Evolutionary conservation across 495 filamentous ascomycete species (phyloP).

Genomic region (Lasiosphaeria hispida): DNA sequence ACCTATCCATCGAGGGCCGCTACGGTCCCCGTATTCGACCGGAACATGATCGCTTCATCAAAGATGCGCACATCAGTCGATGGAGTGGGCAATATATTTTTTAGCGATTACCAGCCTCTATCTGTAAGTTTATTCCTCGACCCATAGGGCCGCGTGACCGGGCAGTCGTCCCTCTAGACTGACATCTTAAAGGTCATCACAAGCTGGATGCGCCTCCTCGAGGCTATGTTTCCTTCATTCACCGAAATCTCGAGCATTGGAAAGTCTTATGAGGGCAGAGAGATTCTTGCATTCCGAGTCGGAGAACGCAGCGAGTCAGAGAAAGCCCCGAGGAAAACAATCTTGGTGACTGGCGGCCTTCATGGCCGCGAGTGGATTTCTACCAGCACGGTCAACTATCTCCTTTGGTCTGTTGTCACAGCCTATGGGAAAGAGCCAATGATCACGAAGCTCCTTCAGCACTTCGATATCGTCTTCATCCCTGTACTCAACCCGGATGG

Average conservation of each 20-base stretch:
- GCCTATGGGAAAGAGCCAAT: constrained; percentile 65
- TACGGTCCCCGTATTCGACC: constrained; percentile 13
- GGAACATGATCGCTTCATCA: constrained; percentile 23
- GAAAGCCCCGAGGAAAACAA: constrained; percentile 58
- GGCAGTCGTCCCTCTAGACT: constrained; percentile 33
- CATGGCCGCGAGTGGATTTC: constrained; percentile 97
- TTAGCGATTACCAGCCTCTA: constrained; percentile 80
- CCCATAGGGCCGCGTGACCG: neutral
- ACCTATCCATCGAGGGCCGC: constrained; percentile 62
- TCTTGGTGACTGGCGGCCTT: constrained; percentile 78
- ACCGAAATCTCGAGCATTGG: constrained; percentile 74
- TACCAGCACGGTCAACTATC: constrained; percentile 84
- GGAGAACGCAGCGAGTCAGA: constrained; percentile 55
- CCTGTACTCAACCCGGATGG: constrained; percentile 92
- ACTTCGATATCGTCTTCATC: constrained; percentile 82
- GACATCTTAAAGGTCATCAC: constrained; percentile 31
- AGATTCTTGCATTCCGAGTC: constrained; percentile 79
- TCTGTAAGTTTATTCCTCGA: constrained; percentile 54
- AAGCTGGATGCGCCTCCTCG: constrained; percentile 86
- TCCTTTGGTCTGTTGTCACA: constrained; percentile 86
- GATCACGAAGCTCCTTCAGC: constrained; percentile 72
- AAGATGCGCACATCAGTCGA: constrained; percentile 36
- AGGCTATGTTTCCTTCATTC: constrained; percentile 82
- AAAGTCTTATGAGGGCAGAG: constrained; percentile 77
- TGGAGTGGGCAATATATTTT: constrained; percentile 68